Evolutionary conservation across 1,284 basidiomycete genomes (phyloP), one percentile per base, ranked within the genome.

Genomic region (Peniophora sp.): DNA sequence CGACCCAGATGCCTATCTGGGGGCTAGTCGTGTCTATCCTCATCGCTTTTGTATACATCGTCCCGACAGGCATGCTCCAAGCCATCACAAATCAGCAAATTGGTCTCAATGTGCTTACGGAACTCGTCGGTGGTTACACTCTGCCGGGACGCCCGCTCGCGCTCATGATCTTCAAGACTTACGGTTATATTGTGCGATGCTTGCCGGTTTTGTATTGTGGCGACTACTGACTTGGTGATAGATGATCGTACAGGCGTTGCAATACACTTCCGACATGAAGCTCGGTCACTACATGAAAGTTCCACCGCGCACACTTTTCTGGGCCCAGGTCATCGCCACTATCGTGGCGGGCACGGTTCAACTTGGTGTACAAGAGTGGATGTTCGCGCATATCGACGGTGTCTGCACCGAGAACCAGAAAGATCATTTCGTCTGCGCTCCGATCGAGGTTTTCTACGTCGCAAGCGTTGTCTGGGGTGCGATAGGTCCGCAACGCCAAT

Each of bases 261-360:
- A 58, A 20, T 86, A 87, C 63, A 75, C 83, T 3, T 74, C 76
- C 12, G 84, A 87, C 60, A 80, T 85, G 63, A 85, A 85, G 60
- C 74, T 85, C 24, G 83, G 81, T 3, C 83, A 85, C 55, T 85
- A 85, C 66, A 85, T 85, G 83, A 85, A 86, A 63, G 69, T 85
- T 23, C 70, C 74, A 36, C 71, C 74, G 11, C 62, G 73, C 48
- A 63, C 72, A 8, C 82, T 87, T 75, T 82, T 88, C 60, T 71
- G 67, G 57, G 68, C 66, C 37, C 63, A 64, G 53, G 68, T 87
- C 17, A 64, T 84, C 44, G 81, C 82, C 3, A 78, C 81, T 0
- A 61, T 84, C 35, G 68, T 89, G 23, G 81, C 81, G 3, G 79
- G 78, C 24, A 81, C 81, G 17, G 72, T 75, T 3, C 81, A 84